Evolutionary conservation across 1,284 basidiomycete species (phyloP).

Genomic region (Pterulicium gracile): DNA sequence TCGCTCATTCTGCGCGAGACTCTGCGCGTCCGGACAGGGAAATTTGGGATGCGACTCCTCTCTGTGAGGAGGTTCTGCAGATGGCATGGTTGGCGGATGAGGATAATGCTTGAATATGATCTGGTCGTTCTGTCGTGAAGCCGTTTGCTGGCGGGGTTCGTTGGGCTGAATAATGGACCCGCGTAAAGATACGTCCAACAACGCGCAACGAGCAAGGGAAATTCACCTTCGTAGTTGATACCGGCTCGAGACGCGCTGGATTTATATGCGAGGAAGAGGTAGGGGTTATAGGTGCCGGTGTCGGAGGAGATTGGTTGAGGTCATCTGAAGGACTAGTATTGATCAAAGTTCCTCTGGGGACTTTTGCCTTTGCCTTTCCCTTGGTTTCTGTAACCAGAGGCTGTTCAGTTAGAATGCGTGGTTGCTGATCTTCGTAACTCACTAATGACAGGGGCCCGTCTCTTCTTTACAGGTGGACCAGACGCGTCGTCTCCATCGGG

Average conservation of each 20-base stretch:
- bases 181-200: too few species aligned
- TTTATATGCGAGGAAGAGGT: constrained; percentile 1
- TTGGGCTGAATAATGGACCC: neutral
- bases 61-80: constrained; percentile 14
- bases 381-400: constrained; percentile 1
- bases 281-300: neutral
- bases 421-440: neutral
- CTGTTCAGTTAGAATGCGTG: neutral
- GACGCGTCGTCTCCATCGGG: constrained; percentile 27
- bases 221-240: neutral
- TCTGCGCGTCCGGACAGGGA: constrained; percentile 26
- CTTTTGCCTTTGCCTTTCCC: constrained; percentile 1
- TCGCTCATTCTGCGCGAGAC: constrained; percentile 33
- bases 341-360: too few species aligned
- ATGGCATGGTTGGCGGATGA: constrained; percentile 5
- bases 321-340: neutral
- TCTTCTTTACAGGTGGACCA: neutral
- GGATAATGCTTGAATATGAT: neutral
- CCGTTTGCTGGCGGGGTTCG: too few species aligned
- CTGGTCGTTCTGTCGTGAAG: neutral
- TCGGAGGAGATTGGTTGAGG: neutral
- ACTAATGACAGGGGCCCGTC: neutral
- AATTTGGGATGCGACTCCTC: constrained; percentile 21
- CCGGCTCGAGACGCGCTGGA: neutral
- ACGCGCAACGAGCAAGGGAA: neutral